These are phyloP conservation scores for Scheffersomyces illinoinensis DNA, from an alignment of 1,139 yeast species.

Conservation along the genomic window DNA sequence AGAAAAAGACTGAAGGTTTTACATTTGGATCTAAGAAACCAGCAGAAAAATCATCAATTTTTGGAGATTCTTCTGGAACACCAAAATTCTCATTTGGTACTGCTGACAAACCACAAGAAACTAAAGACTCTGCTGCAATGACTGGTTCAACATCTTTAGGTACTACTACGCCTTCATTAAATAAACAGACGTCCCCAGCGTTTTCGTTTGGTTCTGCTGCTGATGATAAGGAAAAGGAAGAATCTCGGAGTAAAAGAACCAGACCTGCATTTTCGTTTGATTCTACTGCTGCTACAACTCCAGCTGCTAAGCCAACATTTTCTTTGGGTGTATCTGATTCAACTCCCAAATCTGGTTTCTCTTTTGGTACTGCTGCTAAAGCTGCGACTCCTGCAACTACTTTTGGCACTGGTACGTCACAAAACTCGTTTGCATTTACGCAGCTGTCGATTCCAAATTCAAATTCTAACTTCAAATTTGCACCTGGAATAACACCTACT, in stretches of 20 bases:
- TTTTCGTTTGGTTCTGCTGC: conserved; percentile 3
- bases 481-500: conserved; percentile 7
- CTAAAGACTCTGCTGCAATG: conserved; percentile 1
- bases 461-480: conserved; percentile 11
- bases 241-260: not conserved
- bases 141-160: not conserved
- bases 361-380: conserved; percentile 13
- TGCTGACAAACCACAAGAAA: conserved; percentile 5
- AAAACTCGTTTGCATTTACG: conserved; percentile 3
- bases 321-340: conserved; percentile 2
- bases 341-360: conserved; percentile 1
- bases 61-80: not conserved
- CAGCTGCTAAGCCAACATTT: conserved; percentile 1
- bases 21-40: conserved; percentile 9
- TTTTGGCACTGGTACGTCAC: conserved; percentile 6
- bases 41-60: not conserved
- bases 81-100: conserved; percentile 11
- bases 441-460: not conserved
- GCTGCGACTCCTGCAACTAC: not conserved
- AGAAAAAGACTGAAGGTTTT: conserved; percentile 5
- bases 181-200: not conserved
- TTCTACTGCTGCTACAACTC: not conserved
- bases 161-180: not conserved
- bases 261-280: conserved; percentile 6
- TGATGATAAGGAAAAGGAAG: not conserved